Evolutionary conservation across 352 stramenopile species (phyloP), one percentile per base, ranked within the genome.

Genomic region (Pythium aquatile): DNA sequence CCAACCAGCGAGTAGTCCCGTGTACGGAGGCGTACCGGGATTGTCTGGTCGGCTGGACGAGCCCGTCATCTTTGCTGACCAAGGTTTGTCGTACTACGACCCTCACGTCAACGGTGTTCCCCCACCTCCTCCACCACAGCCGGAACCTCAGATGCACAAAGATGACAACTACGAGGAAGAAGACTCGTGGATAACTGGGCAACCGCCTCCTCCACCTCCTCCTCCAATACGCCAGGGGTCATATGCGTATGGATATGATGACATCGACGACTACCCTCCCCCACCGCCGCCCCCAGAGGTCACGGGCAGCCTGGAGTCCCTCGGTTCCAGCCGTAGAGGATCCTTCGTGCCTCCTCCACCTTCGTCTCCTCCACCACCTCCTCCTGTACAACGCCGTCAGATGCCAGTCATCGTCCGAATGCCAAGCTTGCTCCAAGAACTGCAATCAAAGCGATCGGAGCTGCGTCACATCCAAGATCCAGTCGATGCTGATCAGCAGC

Each of bases 81-180:
- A 85, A 6, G 78, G 78, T 0, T 65, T 87, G 20, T 87, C 78
- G 55, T 87, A 87, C 52, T 87, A 83, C 63, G 75, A 83, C 28
- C 75, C 75, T 3, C 53, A 66, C 47, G 35, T 24, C 20, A 30
- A n/a, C 28, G 29, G 49, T 1, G 16, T 26, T 5, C 37, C 20
- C 17, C 24, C 37, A 5, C 37, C 55, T 0, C 39, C 55, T 16
- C 55, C 55, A 13, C 37, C 55, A 24, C 54, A 32, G n/a, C 37
- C 37, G 28, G 39, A 28, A 56, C 9, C 13, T 6, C 51, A 28
- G 5, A 20, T 24, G n/a, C 16, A 52, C 35, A 30, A 49, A 3
- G 32, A 56, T 10, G 44, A 28, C 32, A 14, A 56, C 14, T 33
- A 56, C 11, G 57, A 63, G 49, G 57, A 56, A 11, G 40, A 62